Evolutionary conservation across 805 yeast genomes (phyloP), one percentile per base, ranked within the genome.

Genomic region (Sugiyamaella americana): DNA sequence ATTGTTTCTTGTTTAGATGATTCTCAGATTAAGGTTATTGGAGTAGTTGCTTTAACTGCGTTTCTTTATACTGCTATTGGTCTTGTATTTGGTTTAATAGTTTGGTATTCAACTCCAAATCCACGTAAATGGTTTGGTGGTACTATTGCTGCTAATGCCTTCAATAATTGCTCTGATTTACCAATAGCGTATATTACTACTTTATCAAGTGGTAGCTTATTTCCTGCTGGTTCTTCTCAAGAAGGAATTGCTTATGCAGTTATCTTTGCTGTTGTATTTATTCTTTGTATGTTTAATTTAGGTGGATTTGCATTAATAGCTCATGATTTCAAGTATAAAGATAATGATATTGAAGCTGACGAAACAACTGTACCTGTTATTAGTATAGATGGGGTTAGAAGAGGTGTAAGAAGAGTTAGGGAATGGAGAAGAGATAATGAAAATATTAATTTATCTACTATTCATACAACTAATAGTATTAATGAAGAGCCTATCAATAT

Each of bases 191-290:
- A 87, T 55, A 70, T 69, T 8, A 61, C 67, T 43, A 82, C 91
- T 2, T 66, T 87, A 58, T 81, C 84, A 21, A 72, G 76, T 13
- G 80, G 87, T 1, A 69, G 77, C 1, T 59, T 60, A 5, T 81
- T 88, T 56, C 68, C 81, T 0, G 57, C 69, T 13, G 74, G 64
- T 3, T 79, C 84, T 51, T 87, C 86, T 32, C 72, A 78, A 45
- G 74, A 75, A 55, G 97, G 96, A 21, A 82, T 84, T 21, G 93
- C 96, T 0, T 86, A 84, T 63, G 82, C 85, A 18, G 82, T 88
- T 57, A 81, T 88, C 29, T 84, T 83, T 56, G 69, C 82, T 39
- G 82, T 87, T 2, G 72, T 82, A 1, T 87, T 83, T 61, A 71
- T 80, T 34, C 70, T 85, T 40, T 64, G 75, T 57, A 79, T 84